Evolutionary conservation across 148 eudicot species (phyloP).

Genomic region (Chenopodium formosanum): DNA sequence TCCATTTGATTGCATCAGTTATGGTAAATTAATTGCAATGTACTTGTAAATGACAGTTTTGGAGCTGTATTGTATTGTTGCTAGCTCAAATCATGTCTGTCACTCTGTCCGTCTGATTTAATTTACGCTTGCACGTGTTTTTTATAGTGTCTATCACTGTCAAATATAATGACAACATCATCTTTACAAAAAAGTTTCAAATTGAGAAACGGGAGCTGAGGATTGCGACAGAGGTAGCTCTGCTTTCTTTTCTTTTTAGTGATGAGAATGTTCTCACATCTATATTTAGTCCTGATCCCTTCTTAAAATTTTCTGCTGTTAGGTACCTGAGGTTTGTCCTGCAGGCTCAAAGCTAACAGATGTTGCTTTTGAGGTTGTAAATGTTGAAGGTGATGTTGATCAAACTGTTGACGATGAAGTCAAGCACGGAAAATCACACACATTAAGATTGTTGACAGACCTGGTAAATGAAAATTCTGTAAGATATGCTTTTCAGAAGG

Average conservation of each 20-base stretch:
- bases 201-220: conserved; percentile 56
- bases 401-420: conserved; percentile 45
- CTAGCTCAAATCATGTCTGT: neutral
- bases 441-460: conserved; percentile 36
- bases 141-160: conserved; percentile 50
- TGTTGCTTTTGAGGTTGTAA: conserved; percentile 46
- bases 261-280: neutral
- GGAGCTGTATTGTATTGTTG: neutral
- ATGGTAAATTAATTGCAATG: neutral
- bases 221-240: conserved; percentile 40
- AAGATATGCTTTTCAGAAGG: conserved; percentile 44
- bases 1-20: neutral
- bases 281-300: neutral
- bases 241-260: neutral
- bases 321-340: conserved; percentile 52
- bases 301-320: neutral
- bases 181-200: conserved; percentile 34
- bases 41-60: neutral
- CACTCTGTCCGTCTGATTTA: no score
- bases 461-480: conserved; percentile 35
- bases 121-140: neutral
- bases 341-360: conserved; percentile 48
- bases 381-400: conserved; percentile 52
- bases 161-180: conserved; percentile 12
- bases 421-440: conserved; percentile 40